phyloP scores from a whole-genome alignment of 257 asterid genomes.

The Buddleja alternifolia region DNA sequence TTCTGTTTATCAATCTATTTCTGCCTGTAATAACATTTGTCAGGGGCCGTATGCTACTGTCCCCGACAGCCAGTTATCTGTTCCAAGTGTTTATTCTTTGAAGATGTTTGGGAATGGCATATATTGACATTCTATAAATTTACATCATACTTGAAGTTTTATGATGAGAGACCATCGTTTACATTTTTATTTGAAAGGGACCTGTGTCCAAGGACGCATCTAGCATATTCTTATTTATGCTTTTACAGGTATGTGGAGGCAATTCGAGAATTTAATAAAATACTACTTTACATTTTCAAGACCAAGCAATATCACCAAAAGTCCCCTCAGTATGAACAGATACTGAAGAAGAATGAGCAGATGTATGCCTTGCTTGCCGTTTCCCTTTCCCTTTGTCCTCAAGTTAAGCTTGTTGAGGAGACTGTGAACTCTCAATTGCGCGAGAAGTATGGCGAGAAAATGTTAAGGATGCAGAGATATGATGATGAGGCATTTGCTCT shows the following conservation, averaged over 20 bases:
- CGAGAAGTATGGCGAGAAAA: constrained; percentile 92
- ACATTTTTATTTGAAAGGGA: neutral
- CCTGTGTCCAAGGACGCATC: constrained; percentile 1
- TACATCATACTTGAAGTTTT: neutral
- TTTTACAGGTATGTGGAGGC: constrained; percentile 79
- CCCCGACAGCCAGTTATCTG: neutral
- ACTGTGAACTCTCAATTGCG: constrained; percentile 80
- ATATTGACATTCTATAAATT: neutral
- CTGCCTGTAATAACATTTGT: neutral
- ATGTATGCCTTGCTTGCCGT: constrained; percentile 98
- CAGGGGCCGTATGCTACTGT: neutral
- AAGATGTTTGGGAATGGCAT: neutral
- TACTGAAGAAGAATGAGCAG: constrained; percentile 96
- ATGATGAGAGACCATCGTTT: neutral
- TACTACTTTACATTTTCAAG: constrained; percentile 83
- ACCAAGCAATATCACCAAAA: constrained; percentile 94
- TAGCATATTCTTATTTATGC: neutral
- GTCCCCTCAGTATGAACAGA: constrained; percentile 94
- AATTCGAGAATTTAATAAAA: constrained; percentile 81
- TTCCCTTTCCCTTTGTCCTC: constrained; percentile 89
- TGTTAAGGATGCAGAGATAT: constrained; percentile 85
- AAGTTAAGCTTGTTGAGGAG: constrained; percentile 87
- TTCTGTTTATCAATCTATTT: no score
- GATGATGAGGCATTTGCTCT: constrained; percentile 87
- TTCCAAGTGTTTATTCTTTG: neutral